Evolutionary conservation across 2,329 filamentous ascomycete species (phyloP), one percentile per base, ranked within the genome.

Genomic region (Penicillium janthinellum): DNA sequence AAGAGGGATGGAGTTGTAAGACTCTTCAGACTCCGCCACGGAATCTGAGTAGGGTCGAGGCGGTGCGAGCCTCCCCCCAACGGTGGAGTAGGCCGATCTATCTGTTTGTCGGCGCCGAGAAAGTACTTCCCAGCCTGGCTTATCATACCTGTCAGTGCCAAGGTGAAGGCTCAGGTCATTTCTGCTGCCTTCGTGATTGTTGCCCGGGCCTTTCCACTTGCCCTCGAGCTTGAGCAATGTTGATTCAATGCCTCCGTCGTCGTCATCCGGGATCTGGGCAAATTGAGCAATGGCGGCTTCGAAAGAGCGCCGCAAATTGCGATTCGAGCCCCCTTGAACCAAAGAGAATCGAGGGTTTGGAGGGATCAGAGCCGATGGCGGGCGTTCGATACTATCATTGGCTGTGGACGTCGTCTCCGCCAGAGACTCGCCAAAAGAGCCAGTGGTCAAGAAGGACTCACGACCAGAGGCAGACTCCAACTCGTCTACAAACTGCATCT

Each of bases 211-310:
- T 66, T 83, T 87, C 71, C 89, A 95, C 66, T 87, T 94, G 10
- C 95, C 95, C 78, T 99, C 95, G 0, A 99, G 83, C 70, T 98
- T 99, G 67, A 93, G 78, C 53, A 99, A 76, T 0, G 95, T 91
- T n/a, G 93, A 92, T 71, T 98, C 95, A 28, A 98, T 88, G 12
- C 94, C 94, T 6, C 92, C 92, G 70, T 96, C 91, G 48, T 89
- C 88, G 61, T 96, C 91, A 70, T 97, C 93, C 0, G 94, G 92
- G 28, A 98, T 91, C 57, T 90, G 88, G 2, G 93, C 91, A 56
- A 99, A 85, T 67, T 91, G 91, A 60, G 93, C 88, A 1, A 96
- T 91, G 69, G 96, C 92, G 2, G 85, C 89, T 74, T 98, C 92
- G 67, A 98, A 97, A 0, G 93, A 97, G 1, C 84, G 83, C 47